Conservation (phyloP, 164 flowering plant species). For the Umbilicus rupestris region DNA sequence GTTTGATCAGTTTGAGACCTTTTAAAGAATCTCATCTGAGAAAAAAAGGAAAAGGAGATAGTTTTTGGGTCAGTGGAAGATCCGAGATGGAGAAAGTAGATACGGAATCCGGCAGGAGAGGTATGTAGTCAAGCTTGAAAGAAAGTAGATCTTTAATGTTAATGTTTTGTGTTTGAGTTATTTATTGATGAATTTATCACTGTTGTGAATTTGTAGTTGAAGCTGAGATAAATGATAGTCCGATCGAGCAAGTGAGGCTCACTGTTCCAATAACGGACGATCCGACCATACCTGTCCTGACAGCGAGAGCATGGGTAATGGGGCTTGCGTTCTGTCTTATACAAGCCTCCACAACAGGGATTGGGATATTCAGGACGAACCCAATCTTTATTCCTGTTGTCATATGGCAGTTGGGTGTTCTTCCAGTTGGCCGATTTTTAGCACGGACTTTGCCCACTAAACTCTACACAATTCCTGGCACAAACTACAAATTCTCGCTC, state of each 20-base stretch:
- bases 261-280: slow-evolving; percentile 9
- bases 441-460: background rate
- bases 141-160: background rate
- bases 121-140: background rate
- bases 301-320: background rate
- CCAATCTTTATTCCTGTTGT: slow-evolving; percentile 1
- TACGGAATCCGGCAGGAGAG: background rate
- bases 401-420: slow-evolving; percentile 6
- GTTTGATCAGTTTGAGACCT: too few species aligned
- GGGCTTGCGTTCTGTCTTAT: background rate
- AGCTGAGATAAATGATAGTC: slow-evolving; percentile 7
- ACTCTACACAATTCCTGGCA: background rate
- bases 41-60: background rate
- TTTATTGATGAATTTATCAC: background rate
- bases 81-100: background rate
- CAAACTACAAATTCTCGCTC: background rate
- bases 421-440: background rate
- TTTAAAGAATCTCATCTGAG: background rate
- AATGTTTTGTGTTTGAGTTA: background rate
- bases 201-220: background rate
- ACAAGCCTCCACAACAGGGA: slow-evolving; percentile 1
- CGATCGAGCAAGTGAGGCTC: slow-evolving; percentile 9
- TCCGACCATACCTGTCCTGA: slow-evolving; percentile 7
- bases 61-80: background rate
- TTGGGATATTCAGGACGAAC: background rate